Evolutionary conservation across 2,329 filamentous ascomycete genomes (phyloP).

Genomic region (Aaosphaeria arxii): DNA sequence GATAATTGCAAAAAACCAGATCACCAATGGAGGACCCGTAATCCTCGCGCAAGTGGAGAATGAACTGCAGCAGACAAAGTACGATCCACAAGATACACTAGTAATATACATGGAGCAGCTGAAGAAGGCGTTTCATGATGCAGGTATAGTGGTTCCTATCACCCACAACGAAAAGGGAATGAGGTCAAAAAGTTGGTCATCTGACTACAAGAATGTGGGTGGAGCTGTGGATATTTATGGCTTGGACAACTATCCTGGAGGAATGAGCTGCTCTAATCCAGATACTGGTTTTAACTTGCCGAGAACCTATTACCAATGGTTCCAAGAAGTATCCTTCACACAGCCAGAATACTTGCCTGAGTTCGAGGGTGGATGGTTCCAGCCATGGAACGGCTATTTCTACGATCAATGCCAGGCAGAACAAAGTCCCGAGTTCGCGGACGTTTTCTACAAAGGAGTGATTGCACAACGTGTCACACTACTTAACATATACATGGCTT

Average conservation of each 20-base stretch:
- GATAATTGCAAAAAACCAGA: conserved; percentile 50
- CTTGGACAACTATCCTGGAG: conserved; percentile 47
- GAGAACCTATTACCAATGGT: conserved; percentile 57
- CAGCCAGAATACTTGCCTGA: conserved; percentile 55
- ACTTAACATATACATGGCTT: conserved; percentile 52
- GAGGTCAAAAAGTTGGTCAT: conserved; percentile 51
- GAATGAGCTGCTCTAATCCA: conserved; percentile 50
- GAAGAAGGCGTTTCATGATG: conserved; percentile 44
- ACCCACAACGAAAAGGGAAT: conserved; percentile 53
- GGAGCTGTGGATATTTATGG: conserved; percentile 53
- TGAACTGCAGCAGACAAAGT: conserved; percentile 47
- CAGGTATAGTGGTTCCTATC: conserved; percentile 50
- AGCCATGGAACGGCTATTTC: conserved; percentile 53
- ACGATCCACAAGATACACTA: conserved; percentile 44
- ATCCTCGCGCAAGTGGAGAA: conserved; percentile 55
- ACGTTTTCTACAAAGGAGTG: conserved; percentile 58
- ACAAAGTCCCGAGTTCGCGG: conserved; percentile 48
- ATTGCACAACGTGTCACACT: conserved; percentile 51
- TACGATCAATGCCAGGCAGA: conserved; percentile 51
- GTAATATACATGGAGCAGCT: conserved; percentile 55
- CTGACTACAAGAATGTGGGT: conserved; percentile 55
- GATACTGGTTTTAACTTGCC: conserved; percentile 50
- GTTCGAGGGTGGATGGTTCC: conserved; percentile 54
- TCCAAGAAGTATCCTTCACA: conserved; percentile 53
- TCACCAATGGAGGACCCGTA: conserved; percentile 51